Base-by-base conservation (phyloP, 116 monocot species). In the Papilionanthe hybrid region DNA sequence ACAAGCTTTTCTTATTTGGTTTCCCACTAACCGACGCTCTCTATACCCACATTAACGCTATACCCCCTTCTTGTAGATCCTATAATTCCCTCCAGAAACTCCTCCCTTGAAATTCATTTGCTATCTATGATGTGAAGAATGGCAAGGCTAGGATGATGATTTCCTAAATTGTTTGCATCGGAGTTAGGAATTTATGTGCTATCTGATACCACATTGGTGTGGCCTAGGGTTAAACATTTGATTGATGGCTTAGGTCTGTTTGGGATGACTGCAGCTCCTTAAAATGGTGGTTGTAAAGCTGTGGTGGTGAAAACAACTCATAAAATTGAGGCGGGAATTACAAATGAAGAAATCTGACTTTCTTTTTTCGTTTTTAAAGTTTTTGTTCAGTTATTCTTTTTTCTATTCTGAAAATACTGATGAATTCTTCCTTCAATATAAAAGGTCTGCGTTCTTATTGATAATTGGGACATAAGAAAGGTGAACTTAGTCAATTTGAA, bases 401-500 rank as follows among this genome's bases (percentile, higher is more conserved):
- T 69, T 30, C 12, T 37, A 37, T 69, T 69, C 1, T 32, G 32
- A 69, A 23, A 63, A 63, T 63, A 63, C 23, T 63, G 63, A 63
- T 63, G 63, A 63, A 63, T 7, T 37, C 79, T 58, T 27, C 74
- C 42, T 80, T 18, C 11, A 75, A 32, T 69, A 25, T 81, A 44
- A 63, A 81, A 98, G 95, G 95, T 99, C 76, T 83, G 47, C 75
- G 37, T 91, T 81, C 83, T 99, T 81, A 71, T 90, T 76, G 99
- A 99, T 82, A 87, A 99, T 75, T 91, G 87, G 87, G 93, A 90
- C 37, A 88, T 99, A 65, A 72, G 82, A 72, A 95, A 91, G 83
- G 87, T 91, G 45, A 99, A 99, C 78, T 73, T 79, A 47, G 78
- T 99, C 80, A 99, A 99, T 74, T 82, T 99, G 79, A 93, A 91